These are phyloP conservation scores for Hypoxylon sp. DNA, from an alignment of 2,329 filamentous ascomycete species.

Conservation along the genomic window DNA sequence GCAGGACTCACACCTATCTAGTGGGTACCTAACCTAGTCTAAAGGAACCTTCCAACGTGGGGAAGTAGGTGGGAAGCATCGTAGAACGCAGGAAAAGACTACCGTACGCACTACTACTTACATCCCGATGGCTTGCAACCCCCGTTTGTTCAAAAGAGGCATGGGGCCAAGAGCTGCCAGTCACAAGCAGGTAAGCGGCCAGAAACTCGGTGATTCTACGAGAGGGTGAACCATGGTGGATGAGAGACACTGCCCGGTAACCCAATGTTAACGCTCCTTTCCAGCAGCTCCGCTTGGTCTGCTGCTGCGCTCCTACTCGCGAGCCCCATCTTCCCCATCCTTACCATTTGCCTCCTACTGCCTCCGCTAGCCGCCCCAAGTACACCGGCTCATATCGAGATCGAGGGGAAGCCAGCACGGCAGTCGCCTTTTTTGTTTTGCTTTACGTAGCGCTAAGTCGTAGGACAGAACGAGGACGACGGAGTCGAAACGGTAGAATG, in stretches of 20 bases:
- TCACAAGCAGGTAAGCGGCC: conserved; percentile 43
- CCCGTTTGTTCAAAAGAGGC: conserved; percentile 39
- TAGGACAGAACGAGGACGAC: conserved; percentile 36
- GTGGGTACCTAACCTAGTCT: conserved; percentile 3
- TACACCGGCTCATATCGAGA: conserved; percentile 49
- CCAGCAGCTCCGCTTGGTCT: conserved; percentile 42
- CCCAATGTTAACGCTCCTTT: conserved; percentile 30
- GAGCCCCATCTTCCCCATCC: conserved; percentile 40
- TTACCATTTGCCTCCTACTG: conserved; percentile 33
- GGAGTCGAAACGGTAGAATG: conserved; percentile 47
- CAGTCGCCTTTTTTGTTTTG: conserved; percentile 43
- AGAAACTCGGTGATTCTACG: conserved; percentile 44
- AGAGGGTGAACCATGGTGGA: conserved; percentile 32
- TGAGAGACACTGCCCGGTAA: conserved; percentile 31
- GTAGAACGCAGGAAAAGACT: conserved; percentile 30
- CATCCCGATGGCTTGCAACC: conserved; percentile 43
- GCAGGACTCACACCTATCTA: conserved; percentile 25
- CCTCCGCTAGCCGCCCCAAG: conserved; percentile 43
- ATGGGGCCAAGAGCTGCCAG: conserved; percentile 37
- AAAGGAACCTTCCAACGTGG: conserved; percentile 33
- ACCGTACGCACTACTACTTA: conserved; percentile 37
- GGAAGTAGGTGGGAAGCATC: conserved; percentile 26
- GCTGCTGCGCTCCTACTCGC: conserved; percentile 40
- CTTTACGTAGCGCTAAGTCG: conserved; percentile 36
- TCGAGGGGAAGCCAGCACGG: conserved; percentile 49